Conservation (phyloP, 257 asterid species). For the Forsythia viridissima region DNA sequence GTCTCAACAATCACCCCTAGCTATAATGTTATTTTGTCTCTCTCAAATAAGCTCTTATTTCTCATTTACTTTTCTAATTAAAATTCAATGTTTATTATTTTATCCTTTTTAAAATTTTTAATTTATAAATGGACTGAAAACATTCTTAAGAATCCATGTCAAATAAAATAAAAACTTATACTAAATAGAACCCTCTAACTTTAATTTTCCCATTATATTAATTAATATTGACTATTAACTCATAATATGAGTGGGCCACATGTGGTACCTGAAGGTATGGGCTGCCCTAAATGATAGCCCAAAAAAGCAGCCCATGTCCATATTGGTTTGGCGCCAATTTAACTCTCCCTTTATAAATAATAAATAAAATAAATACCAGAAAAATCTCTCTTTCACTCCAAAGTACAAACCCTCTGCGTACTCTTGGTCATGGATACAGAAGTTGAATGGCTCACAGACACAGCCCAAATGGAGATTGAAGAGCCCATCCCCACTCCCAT, state of each 20-base stretch:
- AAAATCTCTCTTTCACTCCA: not conserved
- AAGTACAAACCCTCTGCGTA: not conserved
- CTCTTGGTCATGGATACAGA: conserved; percentile 31
- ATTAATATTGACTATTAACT: too few species aligned
- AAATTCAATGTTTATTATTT: too few species aligned
- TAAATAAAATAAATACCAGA: not conserved
- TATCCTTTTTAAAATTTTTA: too few species aligned
- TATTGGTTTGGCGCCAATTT: conserved; percentile 35
- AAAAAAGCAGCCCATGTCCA: not conserved
- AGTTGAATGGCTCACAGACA: conserved; percentile 20
- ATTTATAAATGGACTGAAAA: too few species aligned
- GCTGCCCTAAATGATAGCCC: conserved; percentile 11
- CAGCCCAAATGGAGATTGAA: conserved; percentile 36
- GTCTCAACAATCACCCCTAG: too few species aligned
- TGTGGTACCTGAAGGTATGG: not conserved
- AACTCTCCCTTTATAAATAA: not conserved
- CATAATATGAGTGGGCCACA: not conserved
- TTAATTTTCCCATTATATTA: too few species aligned
- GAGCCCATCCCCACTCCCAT: conserved; percentile 27
- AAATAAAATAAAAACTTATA: too few species aligned
- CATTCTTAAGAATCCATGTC: too few species aligned
- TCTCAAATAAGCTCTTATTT: too few species aligned
- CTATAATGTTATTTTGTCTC: too few species aligned
- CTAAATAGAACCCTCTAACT: too few species aligned
- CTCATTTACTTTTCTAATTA: too few species aligned